These are phyloP conservation scores for Salvia splendens DNA, from an alignment of 257 asterid genomes.

Conservation along the genomic window DNA sequence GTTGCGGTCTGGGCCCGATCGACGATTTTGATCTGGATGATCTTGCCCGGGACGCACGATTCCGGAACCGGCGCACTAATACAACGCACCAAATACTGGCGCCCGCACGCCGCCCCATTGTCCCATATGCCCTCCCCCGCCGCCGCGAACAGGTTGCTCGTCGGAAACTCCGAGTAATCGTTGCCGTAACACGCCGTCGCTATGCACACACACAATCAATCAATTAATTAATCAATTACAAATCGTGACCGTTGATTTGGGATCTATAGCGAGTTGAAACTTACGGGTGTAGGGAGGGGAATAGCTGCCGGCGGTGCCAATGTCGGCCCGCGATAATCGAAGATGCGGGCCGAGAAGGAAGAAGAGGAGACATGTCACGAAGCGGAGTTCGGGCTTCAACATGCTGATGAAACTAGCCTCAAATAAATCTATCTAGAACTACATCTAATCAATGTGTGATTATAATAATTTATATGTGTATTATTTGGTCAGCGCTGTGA, in stretches of 20 bases:
- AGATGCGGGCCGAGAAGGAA: slow-evolving; percentile 36
- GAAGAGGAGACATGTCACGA: slow-evolving; percentile 31
- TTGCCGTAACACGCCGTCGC: slow-evolving; percentile 75
- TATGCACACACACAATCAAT: slow-evolving; percentile 1
- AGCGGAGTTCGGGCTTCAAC: slow-evolving; percentile 33
- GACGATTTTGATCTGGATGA: slow-evolving; percentile 56
- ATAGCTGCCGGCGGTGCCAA: slow-evolving; percentile 70
- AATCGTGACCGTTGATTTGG: too few relatives aligned
- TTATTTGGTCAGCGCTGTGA: slow-evolving; percentile 10
- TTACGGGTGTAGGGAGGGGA: slow-evolving; percentile 73
- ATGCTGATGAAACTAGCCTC: slow-evolving; percentile 20
- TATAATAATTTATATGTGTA: neutral
- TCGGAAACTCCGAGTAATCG: slow-evolving; percentile 61
- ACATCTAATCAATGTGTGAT: too few relatives aligned
- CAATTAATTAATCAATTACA: too few relatives aligned
- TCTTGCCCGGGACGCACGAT: slow-evolving; percentile 47
- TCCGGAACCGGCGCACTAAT: slow-evolving; percentile 46
- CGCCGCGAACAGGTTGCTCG: slow-evolving; percentile 66
- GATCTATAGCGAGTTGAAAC: too few relatives aligned
- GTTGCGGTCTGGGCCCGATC: slow-evolving; percentile 62
- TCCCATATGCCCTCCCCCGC: slow-evolving; percentile 87
- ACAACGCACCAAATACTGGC: slow-evolving; percentile 71
- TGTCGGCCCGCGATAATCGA: slow-evolving; percentile 50
- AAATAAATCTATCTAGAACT: too few relatives aligned
- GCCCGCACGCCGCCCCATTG: slow-evolving; percentile 80